Evolutionary conservation across 2,329 filamentous ascomycete genomes (phyloP).

Genomic region (Fusarium buxicola): DNA sequence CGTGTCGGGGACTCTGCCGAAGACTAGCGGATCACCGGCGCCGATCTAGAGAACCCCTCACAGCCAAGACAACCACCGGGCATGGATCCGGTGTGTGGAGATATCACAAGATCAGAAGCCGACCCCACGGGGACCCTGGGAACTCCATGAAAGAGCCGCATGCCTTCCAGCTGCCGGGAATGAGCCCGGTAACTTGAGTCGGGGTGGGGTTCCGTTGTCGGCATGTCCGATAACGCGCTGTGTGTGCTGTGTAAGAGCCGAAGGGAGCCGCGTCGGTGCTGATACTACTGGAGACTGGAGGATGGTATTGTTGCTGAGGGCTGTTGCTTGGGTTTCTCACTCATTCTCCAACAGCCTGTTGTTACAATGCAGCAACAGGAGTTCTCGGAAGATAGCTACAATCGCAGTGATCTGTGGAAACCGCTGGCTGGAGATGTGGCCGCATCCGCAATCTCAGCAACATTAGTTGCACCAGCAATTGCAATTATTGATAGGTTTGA

Average conservation of each 20-base stretch:
- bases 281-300: too few species aligned
- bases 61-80: slow-evolving; percentile 17
- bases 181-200: slow-evolving; percentile 27
- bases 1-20: slow-evolving; percentile 22
- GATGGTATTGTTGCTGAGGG: too few species aligned
- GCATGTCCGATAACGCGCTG: slow-evolving; percentile 3
- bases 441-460: slow-evolving; percentile 44
- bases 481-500: slow-evolving; percentile 46
- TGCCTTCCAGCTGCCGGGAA: slow-evolving; percentile 21
- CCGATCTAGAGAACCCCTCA: slow-evolving; percentile 29
- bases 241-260: background rate
- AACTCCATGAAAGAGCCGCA: slow-evolving; percentile 10
- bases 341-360: background rate
- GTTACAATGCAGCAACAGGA: slow-evolving; percentile 33
- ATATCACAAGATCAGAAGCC: slow-evolving; percentile 24
- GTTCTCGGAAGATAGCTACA: slow-evolving; percentile 7
- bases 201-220: slow-evolving; percentile 12
- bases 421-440: slow-evolving; percentile 41
- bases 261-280: background rate
- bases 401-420: slow-evolving; percentile 27
- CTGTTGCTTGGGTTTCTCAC: background rate
- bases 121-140: slow-evolving; percentile 11
- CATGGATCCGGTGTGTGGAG: slow-evolving; percentile 15
- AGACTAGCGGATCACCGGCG: slow-evolving; percentile 10
- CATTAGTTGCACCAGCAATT: slow-evolving; percentile 45